phyloP scores from a whole-genome alignment of 2,329 filamentous ascomycete genomes.

The Salinomyces thailandicus region DNA sequence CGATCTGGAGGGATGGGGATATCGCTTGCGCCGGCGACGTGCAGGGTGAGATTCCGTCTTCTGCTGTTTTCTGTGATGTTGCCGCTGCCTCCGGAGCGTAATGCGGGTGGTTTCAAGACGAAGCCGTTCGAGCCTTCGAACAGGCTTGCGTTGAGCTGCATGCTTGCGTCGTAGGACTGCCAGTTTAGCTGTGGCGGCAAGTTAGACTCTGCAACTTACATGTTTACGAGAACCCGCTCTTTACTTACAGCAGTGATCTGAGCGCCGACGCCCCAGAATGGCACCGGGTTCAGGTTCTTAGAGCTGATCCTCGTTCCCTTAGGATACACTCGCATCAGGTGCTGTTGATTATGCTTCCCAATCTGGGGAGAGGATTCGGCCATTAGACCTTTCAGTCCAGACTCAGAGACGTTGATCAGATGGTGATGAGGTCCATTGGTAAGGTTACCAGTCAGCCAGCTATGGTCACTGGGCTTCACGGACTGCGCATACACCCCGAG shows the following conservation, averaged over 20 bases:
- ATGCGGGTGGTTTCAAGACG: conserved; percentile 52
- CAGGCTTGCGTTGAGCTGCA: conserved; percentile 59
- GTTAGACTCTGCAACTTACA: conserved; percentile 50
- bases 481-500: conserved; percentile 61
- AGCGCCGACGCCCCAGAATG: conserved; percentile 47
- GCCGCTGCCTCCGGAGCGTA: conserved; percentile 48
- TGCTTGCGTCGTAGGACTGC: conserved; percentile 55
- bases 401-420: conserved; percentile 60
- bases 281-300: conserved; percentile 51
- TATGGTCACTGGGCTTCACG: conserved; percentile 55
- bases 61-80: conserved; percentile 33
- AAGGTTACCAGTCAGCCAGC: conserved; percentile 49
- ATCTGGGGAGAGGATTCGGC: conserved; percentile 41
- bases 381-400: conserved; percentile 44
- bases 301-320: conserved; percentile 60
- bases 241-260: not conserved
- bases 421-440: conserved; percentile 49
- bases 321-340: conserved; percentile 61
- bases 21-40: conserved; percentile 52
- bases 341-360: conserved; percentile 49
- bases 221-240: not conserved
- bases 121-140: conserved; percentile 56
- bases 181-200: conserved; percentile 61
- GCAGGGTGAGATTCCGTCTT: conserved; percentile 46
- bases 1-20: conserved; percentile 45